Percentiles rank a stretch among this genome's conserved stretches.
These are phyloP conservation scores for Neurospora sp. DNA, from an alignment of 495 filamentous ascomycete species.

Conservation along the genomic window DNA sequence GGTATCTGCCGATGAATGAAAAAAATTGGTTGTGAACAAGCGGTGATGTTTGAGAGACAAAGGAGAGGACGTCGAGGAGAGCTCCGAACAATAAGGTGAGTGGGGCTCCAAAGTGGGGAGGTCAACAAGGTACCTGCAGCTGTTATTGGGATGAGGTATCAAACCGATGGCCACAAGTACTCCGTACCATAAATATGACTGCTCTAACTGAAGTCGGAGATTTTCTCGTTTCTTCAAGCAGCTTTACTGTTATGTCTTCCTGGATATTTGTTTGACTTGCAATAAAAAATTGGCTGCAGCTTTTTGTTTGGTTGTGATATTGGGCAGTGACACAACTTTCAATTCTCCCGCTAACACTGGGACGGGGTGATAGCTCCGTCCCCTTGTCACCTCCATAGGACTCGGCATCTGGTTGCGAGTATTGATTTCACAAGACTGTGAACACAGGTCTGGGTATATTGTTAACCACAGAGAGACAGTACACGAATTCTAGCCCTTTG, in stretches of 20 bases:
- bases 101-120: background rate
- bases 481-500: background rate
- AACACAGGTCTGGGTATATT: background rate
- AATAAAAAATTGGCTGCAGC: background rate
- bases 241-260: background rate
- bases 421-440: background rate
- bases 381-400: background rate
- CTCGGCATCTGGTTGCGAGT: background rate
- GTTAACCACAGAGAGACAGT: background rate
- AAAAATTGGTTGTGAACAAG: background rate
- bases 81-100: background rate
- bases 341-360: background rate
- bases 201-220: background rate
- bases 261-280: background rate
- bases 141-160: background rate
- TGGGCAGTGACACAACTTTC: background rate
- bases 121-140: background rate
- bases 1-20: background rate
- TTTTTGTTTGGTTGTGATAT: background rate
- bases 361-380: background rate
- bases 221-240: background rate
- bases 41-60: background rate
- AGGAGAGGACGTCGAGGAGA: background rate
- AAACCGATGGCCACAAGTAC: background rate
- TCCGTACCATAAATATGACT: background rate